Base-by-base conservation (phyloP, 176 grass and related monocot genomes). In the Avena eriantha region DNA sequence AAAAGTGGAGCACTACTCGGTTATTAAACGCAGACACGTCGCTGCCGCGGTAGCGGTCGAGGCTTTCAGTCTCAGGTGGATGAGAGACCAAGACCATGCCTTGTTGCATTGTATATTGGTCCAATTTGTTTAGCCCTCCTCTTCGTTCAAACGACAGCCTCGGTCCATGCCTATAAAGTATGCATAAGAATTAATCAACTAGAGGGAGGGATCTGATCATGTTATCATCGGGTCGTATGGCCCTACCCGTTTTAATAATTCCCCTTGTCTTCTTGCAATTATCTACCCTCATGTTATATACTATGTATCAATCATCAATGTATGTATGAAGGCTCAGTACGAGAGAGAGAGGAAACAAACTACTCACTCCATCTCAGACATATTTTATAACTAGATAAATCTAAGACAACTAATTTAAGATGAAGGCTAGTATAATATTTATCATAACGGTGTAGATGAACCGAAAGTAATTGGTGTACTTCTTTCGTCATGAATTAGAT, bases 141-240 rank as follows among this genome's bases (percentile, higher is more conserved):
- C 83, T 36, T 31, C 22, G 45, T 75, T 63, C 63, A 83, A 90
- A 82, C 80, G 45, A 76, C 57, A 70, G 4, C 23, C 80, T 53
- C 56, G 7, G 35, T 68, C 57, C 50, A 46, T 36, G 76, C 59
- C 47, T 50, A 78, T 64, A 83, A 45, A 83, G 14, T 83, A 58
- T 24, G 58, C 80, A 23, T 29, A 71, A 3, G 69, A 80, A 75
- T 15, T 69, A 79, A 76, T 78, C 61, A 33, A 65, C 5, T 84
- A 87, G 86, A 73, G 83, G 82, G 22, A 77, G 63, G 45, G 58
- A 92, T 87, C 48, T 76, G 90, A 86, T 68, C 80, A 90, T 89
- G 83, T 89, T 90, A 90, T 87, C 89, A 85, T 85, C 82, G 66
- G 76, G 85, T 92, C 87, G 82, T 89, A 71, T 59, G 64, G 82